A percentile compares a stretch with the other conserved stretches of the same genome.
These are phyloP conservation scores for Tetrapisispora nanseiensis DNA, from an alignment of 805 yeast genomes.

Conservation along the genomic window DNA sequence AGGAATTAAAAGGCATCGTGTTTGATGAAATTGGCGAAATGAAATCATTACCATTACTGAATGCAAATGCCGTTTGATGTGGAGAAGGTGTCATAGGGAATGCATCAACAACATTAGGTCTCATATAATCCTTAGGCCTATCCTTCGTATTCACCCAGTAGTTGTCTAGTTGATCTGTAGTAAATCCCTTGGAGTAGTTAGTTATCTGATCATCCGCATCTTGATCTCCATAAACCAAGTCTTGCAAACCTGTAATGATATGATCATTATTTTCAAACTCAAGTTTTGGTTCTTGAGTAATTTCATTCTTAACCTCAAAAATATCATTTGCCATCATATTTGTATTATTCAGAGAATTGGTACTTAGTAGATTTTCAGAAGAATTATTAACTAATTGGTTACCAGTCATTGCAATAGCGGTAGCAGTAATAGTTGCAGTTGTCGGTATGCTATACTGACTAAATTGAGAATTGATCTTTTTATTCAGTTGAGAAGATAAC, in stretches of 20 bases:
- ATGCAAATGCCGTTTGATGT: slow-evolving; percentile 1
- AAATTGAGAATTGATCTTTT: slow-evolving; percentile 3
- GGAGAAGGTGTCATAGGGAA: background rate
- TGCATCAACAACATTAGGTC: background rate
- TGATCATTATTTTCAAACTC: slow-evolving; percentile 26
- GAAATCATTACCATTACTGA: slow-evolving; percentile 3
- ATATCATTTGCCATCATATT: too few relatives aligned
- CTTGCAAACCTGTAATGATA: slow-evolving; percentile 25
- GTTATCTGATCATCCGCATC: slow-evolving; percentile 24
- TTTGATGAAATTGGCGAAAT: slow-evolving; percentile 4
- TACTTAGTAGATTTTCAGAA: background rate
- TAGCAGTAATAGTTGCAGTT: slow-evolving; percentile 12
- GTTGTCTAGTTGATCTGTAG: slow-evolving; percentile 30
- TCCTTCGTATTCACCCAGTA: slow-evolving; percentile 22
- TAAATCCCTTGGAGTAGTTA: slow-evolving; percentile 24
- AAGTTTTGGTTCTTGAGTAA: slow-evolving; percentile 13
- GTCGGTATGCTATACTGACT: slow-evolving; percentile 9
- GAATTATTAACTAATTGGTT: background rate
- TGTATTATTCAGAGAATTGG: slow-evolving; percentile 1
- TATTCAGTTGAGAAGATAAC: background rate
- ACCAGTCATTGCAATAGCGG: slow-evolving; percentile 7
- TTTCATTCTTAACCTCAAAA: background rate
- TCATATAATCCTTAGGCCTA: background rate
- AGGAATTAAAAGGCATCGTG: slow-evolving; percentile 2
- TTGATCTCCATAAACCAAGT: slow-evolving; percentile 26